phyloP scores from a whole-genome alignment of 1,284 basidiomycete species.

The Cryptococcus sp. region DNA sequence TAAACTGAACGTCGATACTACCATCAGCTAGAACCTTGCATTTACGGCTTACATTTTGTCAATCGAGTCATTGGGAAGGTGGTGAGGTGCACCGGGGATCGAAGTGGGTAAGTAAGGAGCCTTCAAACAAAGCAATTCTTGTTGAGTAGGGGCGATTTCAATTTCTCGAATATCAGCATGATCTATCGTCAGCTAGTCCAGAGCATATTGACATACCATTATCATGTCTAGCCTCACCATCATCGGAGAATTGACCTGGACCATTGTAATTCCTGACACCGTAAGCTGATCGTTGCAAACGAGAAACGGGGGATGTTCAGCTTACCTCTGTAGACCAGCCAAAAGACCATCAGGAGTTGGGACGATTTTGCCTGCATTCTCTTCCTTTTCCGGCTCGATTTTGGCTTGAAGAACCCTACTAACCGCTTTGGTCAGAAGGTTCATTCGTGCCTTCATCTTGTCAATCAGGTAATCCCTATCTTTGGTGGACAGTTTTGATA shows the following conservation, averaged over 20 bases:
- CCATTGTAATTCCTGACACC: slow-evolving; percentile 50
- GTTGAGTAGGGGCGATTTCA: slow-evolving; percentile 59
- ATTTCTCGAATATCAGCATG: slow-evolving; percentile 56
- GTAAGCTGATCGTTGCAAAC: neutral
- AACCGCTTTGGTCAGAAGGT: slow-evolving; percentile 1
- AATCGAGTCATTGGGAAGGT: slow-evolving; percentile 51
- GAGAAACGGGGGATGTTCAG: too few relatives aligned
- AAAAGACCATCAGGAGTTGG: neutral
- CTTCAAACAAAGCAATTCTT: slow-evolving; percentile 54
- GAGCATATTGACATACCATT: slow-evolving; percentile 43
- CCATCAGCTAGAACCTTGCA: slow-evolving; percentile 22
- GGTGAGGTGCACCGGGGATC: slow-evolving; percentile 59
- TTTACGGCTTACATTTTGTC: slow-evolving; percentile 5
- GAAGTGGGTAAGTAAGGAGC: slow-evolving; percentile 59
- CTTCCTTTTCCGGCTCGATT: neutral
- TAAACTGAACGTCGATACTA: slow-evolving; percentile 63
- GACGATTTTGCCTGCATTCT: neutral
- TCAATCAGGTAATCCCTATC: slow-evolving; percentile 39
- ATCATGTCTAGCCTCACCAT: slow-evolving; percentile 58
- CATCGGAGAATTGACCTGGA: slow-evolving; percentile 54
- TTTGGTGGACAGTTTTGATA: slow-evolving; percentile 17
- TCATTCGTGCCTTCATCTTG: slow-evolving; percentile 1
- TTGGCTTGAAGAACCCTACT: neutral
- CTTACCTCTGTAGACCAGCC: neutral
- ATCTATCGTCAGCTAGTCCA: slow-evolving; percentile 43